Conservation (phyloP, 192 early-diverging fungal species). For the Geranomyces michiganensis region DNA sequence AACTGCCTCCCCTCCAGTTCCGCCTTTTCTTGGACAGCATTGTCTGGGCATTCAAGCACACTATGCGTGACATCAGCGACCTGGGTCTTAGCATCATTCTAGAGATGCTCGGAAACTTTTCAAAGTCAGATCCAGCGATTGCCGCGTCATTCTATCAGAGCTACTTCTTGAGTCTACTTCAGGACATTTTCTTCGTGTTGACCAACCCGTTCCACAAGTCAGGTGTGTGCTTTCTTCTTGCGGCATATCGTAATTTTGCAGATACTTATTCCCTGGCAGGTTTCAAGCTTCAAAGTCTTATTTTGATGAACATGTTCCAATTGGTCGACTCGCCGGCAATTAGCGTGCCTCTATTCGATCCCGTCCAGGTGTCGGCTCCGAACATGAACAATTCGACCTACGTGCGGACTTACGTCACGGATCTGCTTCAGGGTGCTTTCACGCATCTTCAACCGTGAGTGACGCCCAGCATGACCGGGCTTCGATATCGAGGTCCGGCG, state of each 20-base stretch:
- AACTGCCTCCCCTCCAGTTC: constrained; percentile 82
- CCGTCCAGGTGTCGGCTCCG: constrained; percentile 70
- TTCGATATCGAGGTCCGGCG: no score
- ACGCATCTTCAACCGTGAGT: constrained; percentile 71
- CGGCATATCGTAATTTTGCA: not conserved
- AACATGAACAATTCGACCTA: constrained; percentile 79
- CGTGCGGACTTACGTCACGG: constrained; percentile 81
- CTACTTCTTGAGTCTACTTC: constrained; percentile 88
- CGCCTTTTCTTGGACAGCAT: constrained; percentile 92
- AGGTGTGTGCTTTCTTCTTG: constrained; percentile 51
- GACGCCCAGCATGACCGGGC: not conserved
- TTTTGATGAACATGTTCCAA: constrained; percentile 88
- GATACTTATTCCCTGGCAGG: constrained; percentile 48
- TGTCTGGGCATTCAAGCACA: constrained; percentile 99
- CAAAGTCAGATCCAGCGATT: constrained; percentile 68
- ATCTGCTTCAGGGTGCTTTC: constrained; percentile 85
- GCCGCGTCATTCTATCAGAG: constrained; percentile 88
- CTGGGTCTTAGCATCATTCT: constrained; percentile 82
- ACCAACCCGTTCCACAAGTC: constrained; percentile 97
- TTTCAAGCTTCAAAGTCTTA: constrained; percentile 89
- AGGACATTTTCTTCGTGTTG: constrained; percentile 96
- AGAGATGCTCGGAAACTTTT: constrained; percentile 89
- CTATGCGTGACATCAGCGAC: constrained; percentile 96
- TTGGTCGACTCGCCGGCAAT: constrained; percentile 76
- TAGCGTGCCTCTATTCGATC: constrained; percentile 84